These are phyloP conservation scores for Dendrobium catenatum DNA, from an alignment of 106 monocot genomes.

Conservation along the genomic window DNA sequence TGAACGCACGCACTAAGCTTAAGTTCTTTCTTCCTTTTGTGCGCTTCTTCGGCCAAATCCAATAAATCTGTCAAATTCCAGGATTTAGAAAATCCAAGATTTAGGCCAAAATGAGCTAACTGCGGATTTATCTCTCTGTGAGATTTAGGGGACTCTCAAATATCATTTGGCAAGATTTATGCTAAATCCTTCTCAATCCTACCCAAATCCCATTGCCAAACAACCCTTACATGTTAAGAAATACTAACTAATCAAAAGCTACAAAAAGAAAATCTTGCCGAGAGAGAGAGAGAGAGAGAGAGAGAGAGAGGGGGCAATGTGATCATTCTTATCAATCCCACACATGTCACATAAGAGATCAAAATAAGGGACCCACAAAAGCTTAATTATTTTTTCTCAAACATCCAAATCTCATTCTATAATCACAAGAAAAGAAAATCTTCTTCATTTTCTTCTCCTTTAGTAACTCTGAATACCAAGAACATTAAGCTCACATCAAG, in stretches of 20 bases:
- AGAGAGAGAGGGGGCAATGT: not conserved
- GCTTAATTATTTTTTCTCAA: not conserved
- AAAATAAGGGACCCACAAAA: slow-evolving; percentile 8
- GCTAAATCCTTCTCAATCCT: no score
- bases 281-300: not conserved
- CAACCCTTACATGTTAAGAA: not conserved
- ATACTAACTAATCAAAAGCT: not conserved
- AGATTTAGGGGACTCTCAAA: not conserved
- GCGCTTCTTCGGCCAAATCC: no score
- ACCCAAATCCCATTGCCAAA: no score
- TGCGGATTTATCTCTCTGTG: not conserved
- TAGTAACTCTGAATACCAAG: not conserved
- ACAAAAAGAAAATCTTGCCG: no score
- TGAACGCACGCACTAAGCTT: no score
- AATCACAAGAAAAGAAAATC: slow-evolving; percentile 20
- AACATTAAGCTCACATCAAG: not conserved
- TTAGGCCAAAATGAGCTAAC: no score
- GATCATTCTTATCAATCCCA: not conserved
- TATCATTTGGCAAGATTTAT: not conserved
- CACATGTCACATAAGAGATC: slow-evolving; percentile 18
- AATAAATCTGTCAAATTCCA: no score
- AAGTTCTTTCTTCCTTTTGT: no score
- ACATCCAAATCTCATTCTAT: slow-evolving; percentile 5
- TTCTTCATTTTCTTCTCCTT: not conserved
- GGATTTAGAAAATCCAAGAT: no score